Evolutionary conservation across 306 rosid genomes (phyloP).

Genomic region (Sindora glabra): DNA sequence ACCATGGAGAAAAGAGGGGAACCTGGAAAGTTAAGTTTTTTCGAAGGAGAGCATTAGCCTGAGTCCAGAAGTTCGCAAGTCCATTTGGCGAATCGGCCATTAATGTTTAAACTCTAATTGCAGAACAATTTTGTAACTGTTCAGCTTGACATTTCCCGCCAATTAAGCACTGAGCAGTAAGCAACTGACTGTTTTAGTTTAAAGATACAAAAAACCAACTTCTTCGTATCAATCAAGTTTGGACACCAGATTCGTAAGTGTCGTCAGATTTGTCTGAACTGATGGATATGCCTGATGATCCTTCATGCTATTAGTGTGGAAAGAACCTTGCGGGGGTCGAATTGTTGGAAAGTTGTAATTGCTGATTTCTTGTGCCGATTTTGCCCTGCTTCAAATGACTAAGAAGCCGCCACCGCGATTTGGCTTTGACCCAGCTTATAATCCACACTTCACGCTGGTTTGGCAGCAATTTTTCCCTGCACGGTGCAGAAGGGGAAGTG

Average conservation of each 20-base stretch:
- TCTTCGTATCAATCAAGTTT: too few species aligned
- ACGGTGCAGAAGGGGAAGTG: too few species aligned
- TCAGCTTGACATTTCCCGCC: background rate
- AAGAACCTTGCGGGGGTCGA: too few species aligned
- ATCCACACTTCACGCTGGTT: too few species aligned
- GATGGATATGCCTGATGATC: slow-evolving; percentile 3
- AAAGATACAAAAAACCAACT: too few species aligned
- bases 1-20: background rate
- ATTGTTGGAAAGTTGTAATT: background rate
- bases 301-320: too few species aligned
- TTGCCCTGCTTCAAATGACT: slow-evolving; percentile 7
- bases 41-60: slow-evolving; percentile 80
- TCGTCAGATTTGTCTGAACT: background rate
- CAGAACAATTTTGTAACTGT: too few species aligned
- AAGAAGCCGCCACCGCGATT: background rate
- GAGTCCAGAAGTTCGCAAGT: slow-evolving; percentile 73
- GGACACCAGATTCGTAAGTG: background rate
- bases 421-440: background rate
- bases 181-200: too few species aligned
- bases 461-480: too few species aligned
- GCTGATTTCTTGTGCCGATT: background rate
- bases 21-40: slow-evolving; percentile 86
- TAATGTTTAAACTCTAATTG: slow-evolving; percentile 7
- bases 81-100: slow-evolving; percentile 42
- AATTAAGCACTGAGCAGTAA: background rate